Evolutionary conservation across 306 rosid genomes (phyloP), one percentile per base, ranked within the genome.

Genomic region (Glycyrrhiza uralensis): DNA sequence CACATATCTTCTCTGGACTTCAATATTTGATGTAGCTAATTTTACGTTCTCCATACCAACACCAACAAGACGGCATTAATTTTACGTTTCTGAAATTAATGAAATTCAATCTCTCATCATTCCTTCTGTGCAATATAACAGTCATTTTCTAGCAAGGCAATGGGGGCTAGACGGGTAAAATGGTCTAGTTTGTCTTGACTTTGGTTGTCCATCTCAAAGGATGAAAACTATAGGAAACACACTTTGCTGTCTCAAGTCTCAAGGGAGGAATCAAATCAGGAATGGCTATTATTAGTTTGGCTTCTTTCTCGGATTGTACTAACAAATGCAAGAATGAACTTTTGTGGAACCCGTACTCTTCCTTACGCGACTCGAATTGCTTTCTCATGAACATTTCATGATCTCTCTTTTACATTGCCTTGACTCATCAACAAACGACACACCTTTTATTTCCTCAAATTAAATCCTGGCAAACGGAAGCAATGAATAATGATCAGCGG

Each of bases 181-280:
- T n/a, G 7, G 66, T 17, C 47, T 28, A 30, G 45, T 60, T 10
- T 60, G 14, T 55, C 11, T 24, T 20, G 8, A 9, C 13, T 50
- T 13, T 24, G 36, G 36, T 10, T n/a, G 3, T 20, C 29, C 14
- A 20, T 20, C 1, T 8, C 55, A n/a, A n/a, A n/a, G n/a, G n/a
- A n/a, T n/a, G n/a, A n/a, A n/a, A n/a, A n/a, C n/a, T n/a, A n/a
- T n/a, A n/a, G n/a, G n/a, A n/a, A n/a, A n/a, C n/a, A n/a, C n/a
- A n/a, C n/a, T n/a, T n/a, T n/a, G 8, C 6, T 4, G 24, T 14
- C 5, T 32, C 38, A 57, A 30, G 42, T 56, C 63, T 58, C 6
- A 58, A 58, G n/a, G n/a, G 66, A 33, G 68, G 50, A n/a, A n/a
- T n/a, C n/a, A n/a, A 62, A 62, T 22, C 39, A 8, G 22, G 64